Percentiles rank a stretch among this genome's conserved stretches.
These are phyloP conservation scores for Colletotrichum graminicola DNA, from an alignment of 2,329 filamentous ascomycete genomes.

Conservation along the genomic window DNA sequence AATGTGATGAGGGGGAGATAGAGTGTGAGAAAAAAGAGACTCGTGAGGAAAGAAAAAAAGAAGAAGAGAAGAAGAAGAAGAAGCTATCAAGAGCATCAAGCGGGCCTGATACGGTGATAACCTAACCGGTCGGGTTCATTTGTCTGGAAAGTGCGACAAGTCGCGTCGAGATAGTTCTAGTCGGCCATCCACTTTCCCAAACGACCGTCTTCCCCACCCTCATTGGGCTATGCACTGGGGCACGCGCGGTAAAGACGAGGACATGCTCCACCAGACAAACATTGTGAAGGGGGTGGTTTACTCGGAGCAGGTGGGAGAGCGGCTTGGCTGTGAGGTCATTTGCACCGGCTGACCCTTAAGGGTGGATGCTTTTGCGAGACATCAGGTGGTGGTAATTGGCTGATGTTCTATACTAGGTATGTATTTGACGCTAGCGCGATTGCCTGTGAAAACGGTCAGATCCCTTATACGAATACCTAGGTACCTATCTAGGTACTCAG, in stretches of 20 bases:
- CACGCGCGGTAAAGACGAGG: constrained; percentile 36
- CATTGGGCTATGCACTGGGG: constrained; percentile 33
- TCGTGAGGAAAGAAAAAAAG: no score
- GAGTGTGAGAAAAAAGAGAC: not conserved
- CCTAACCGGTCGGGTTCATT: not conserved
- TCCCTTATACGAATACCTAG: not conserved
- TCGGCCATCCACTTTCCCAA: constrained; percentile 17
- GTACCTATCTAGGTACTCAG: not conserved
- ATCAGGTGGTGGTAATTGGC: constrained; percentile 25
- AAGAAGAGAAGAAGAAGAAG: constrained; percentile 4
- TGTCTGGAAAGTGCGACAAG: constrained; percentile 18
- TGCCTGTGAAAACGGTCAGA: constrained; percentile 36
- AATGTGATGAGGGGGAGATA: not conserved
- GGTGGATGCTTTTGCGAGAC: constrained; percentile 27
- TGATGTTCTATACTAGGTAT: not conserved
- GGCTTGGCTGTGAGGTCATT: constrained; percentile 41
- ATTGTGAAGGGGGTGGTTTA: constrained; percentile 11
- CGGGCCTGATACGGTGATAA: not conserved
- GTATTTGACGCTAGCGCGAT: constrained; percentile 24
- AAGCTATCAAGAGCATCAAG: constrained; percentile 16
- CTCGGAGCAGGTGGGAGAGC: constrained; percentile 26
- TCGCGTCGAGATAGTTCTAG: constrained; percentile 4
- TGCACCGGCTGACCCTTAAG: constrained; percentile 31
- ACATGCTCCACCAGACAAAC: constrained; percentile 32
- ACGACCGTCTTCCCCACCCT: not conserved